Evolutionary conservation across 148 eudicot species (phyloP).

Genomic region (Camellia sinensis): DNA sequence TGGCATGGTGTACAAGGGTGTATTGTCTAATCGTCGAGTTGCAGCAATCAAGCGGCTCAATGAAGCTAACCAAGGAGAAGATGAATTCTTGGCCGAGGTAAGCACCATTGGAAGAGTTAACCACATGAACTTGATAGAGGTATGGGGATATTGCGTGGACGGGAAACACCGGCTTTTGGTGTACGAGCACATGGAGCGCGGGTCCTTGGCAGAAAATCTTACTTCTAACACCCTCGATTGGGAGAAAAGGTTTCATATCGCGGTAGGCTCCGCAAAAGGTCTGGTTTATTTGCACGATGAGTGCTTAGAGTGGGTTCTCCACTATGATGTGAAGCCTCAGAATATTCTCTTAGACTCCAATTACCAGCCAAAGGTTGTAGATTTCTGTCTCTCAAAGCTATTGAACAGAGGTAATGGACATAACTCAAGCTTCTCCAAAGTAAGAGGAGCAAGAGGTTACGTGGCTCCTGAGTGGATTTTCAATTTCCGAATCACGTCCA

Average conservation of each 20-base stretch:
- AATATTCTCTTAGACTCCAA: neutral
- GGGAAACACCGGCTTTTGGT: constrained; percentile 11
- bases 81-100: neutral
- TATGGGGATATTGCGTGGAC: constrained; percentile 2
- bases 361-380: constrained; percentile 4
- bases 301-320: constrained; percentile 12
- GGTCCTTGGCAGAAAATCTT: neutral
- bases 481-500: constrained; percentile 20
- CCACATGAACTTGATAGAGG: constrained; percentile 9
- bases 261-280: constrained; percentile 2
- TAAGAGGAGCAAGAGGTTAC: constrained; percentile 19
- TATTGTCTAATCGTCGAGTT: neutral
- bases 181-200: constrained; percentile 1
- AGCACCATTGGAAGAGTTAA: constrained; percentile 7
- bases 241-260: constrained; percentile 3
- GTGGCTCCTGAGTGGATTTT: constrained; percentile 31
- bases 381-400: constrained; percentile 7
- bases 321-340: constrained; percentile 11
- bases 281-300: constrained; percentile 12
- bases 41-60: neutral
- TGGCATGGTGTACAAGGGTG: neutral
- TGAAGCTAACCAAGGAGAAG: constrained; percentile 1
- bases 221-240: neutral
- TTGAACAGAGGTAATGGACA: neutral
- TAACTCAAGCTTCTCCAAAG: constrained; percentile 3